Percentiles rank a stretch among this genome's conserved stretches.
phyloP scores from a whole-genome alignment of 495 filamentous ascomycete genomes.

The Barbatosphaeria neglecta region DNA sequence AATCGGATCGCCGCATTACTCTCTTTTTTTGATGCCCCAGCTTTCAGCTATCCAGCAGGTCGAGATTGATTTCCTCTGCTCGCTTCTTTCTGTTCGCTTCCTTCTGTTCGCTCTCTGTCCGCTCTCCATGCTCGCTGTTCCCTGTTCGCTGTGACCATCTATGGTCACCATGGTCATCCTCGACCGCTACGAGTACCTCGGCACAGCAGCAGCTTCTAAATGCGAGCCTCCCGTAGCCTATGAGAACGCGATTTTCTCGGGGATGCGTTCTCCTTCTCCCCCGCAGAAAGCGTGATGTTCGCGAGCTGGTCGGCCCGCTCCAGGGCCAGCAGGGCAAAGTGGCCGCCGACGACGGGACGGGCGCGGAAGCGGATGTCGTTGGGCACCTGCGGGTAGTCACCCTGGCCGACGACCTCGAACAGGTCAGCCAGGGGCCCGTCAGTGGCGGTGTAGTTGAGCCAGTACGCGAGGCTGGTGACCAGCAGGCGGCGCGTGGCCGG shows the following conservation, averaged over 20 bases:
- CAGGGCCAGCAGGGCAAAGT: constrained; percentile 67
- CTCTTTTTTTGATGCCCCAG: too few species aligned
- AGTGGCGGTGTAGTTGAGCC: constrained; percentile 68
- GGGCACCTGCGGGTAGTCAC: constrained; percentile 42
- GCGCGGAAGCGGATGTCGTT: constrained; percentile 52
- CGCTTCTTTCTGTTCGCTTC: too few species aligned
- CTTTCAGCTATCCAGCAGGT: too few species aligned
- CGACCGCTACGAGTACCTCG: too few species aligned
- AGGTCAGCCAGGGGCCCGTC: constrained; percentile 65
- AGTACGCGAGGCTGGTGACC: constrained; percentile 55
- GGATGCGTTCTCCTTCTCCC: background rate
- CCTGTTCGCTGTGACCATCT: too few species aligned
- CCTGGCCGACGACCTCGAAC: constrained; percentile 53
- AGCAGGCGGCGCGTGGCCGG: constrained; percentile 50
- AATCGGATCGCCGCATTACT: too few species aligned
- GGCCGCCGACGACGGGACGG: constrained; percentile 69
- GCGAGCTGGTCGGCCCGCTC: constrained; percentile 32
- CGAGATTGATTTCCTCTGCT: too few species aligned
- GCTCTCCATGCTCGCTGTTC: too few species aligned
- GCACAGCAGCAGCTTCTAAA: too few species aligned
- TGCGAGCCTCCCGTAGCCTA: too few species aligned
- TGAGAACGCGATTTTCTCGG: background rate
- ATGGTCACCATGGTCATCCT: too few species aligned
- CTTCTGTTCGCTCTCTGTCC: too few species aligned
- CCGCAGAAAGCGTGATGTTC: background rate